Base-by-base conservation (phyloP, 192 early-diverging fungal species). In the Coemansia sp. region DNA sequence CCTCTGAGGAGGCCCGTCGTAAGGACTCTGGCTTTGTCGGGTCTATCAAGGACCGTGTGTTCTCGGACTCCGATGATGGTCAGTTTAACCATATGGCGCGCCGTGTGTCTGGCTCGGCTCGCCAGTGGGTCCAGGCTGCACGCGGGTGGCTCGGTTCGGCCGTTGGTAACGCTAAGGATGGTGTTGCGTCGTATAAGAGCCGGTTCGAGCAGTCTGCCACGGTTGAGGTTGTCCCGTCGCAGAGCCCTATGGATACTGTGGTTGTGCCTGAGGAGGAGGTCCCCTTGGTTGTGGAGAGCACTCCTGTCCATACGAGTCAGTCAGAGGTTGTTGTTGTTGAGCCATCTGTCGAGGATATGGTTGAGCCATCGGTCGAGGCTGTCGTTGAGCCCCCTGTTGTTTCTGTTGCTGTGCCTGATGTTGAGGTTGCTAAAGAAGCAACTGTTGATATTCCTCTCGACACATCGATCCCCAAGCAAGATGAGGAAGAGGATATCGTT, bases 101-200 rank as follows among this genome's bases (percentile, higher is more conserved):
- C 29, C 57, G 44, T 27, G 22, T 74, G 0, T 81, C 72, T 0
- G 78, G 78, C 2, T 70, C 72, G 2, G 78, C 78, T 4, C 64
- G 78, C 10, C 78, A 81, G 56, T 81, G 78, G 78, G 60, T 81
- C 7, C 78, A 81, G 59, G 23, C 59, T 31, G 78, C 78, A 0
- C 57, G 72, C 6, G 67, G 70, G 13, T 73, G 70, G 76, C 57
- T 67, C 15, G 76, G 67, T 4, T 57, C 70, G 13, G 76, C 76
- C 4, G 66, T 59, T 6, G 67, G 55, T 4, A 55, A 41, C 20
- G 67, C 67, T 25, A 70, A 70, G 56, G 65, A 67, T 22, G 62
- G 59, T 22, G 44, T 67, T 31, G 64, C 59, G 1, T 36, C 59
- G 0, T 69, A 72, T 55, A 53, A 57, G 8, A 68, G 59, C 15